Conservation (phyloP, 1,139 yeast genomes). For the Geotrichum bryndzae region DNA sequence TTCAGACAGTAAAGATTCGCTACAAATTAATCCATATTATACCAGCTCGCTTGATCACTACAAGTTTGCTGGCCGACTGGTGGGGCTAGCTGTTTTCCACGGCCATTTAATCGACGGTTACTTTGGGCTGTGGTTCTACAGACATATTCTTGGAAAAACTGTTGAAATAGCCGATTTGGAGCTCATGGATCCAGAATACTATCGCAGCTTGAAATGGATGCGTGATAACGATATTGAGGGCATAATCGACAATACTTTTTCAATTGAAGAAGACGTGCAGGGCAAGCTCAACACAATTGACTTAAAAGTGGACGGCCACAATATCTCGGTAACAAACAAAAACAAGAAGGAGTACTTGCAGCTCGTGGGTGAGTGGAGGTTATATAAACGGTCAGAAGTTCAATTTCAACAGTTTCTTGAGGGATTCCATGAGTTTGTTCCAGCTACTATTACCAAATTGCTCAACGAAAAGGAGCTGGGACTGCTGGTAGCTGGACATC, state of each 20-base stretch:
- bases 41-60: slow-evolving; percentile 97
- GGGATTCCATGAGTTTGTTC: slow-evolving; percentile 94
- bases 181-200: slow-evolving; percentile 95
- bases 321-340: slow-evolving; percentile 87
- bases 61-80: slow-evolving; percentile 96
- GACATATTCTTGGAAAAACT: slow-evolving; percentile 93
- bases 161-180: slow-evolving; percentile 96
- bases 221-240: slow-evolving; percentile 88
- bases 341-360: slow-evolving; percentile 94
- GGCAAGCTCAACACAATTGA: slow-evolving; percentile 90
- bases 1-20: slow-evolving; percentile 93
- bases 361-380: slow-evolving; percentile 92
- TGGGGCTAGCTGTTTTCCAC: slow-evolving; percentile 96
- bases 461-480: slow-evolving; percentile 97
- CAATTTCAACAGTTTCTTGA: slow-evolving; percentile 94
- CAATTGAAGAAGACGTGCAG: slow-evolving; percentile 92
- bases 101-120: slow-evolving; percentile 95
- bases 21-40: slow-evolving; percentile 95
- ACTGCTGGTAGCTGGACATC: slow-evolving; percentile 92
- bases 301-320: slow-evolving; percentile 77
- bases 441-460: slow-evolving; percentile 91
- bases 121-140: slow-evolving; percentile 94
- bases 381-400: slow-evolving; percentile 84
- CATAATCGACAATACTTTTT: slow-evolving; percentile 78
- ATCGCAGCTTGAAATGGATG: slow-evolving; percentile 91